A percentile compares a stretch with the other conserved stretches of the same genome.
phyloP scores from a whole-genome alignment of 1,139 yeast genomes.

The Spencermartinsiella ligniputridi region DNA sequence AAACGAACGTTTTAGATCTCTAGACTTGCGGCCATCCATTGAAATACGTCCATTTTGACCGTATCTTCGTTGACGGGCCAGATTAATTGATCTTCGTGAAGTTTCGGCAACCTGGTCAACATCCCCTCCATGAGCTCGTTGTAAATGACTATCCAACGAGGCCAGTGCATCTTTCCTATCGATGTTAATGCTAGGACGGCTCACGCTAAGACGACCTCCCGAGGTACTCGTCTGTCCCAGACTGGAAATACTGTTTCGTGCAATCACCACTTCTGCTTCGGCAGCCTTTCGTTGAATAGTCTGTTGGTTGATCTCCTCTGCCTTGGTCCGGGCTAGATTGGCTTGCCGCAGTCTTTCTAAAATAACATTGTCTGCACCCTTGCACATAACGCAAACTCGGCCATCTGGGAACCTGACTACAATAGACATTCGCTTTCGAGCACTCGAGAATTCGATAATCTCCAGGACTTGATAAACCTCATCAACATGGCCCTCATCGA shows the following conservation, averaged over 20 bases:
- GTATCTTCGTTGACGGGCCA: slow-evolving; percentile 49
- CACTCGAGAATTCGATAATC: slow-evolving; percentile 77
- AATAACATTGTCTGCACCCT: slow-evolving; percentile 95
- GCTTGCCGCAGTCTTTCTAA: slow-evolving; percentile 62
- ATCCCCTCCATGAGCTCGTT: slow-evolving; percentile 47
- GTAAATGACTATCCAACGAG: slow-evolving; percentile 54
- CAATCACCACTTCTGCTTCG: slow-evolving; percentile 72
- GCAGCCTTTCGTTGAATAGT: slow-evolving; percentile 62
- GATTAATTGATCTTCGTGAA: slow-evolving; percentile 60
- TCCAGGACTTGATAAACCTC: slow-evolving; percentile 75
- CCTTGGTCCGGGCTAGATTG: slow-evolving; percentile 57
- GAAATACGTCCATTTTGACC: slow-evolving; percentile 54
- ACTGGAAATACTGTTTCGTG: slow-evolving; percentile 37
- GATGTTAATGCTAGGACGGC: slow-evolving; percentile 27
- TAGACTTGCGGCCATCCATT: slow-evolving; percentile 3
- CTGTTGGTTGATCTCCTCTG: slow-evolving; percentile 56
- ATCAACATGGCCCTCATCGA: slow-evolving; percentile 54
- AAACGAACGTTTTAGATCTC: slow-evolving; percentile 1
- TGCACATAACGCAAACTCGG: slow-evolving; percentile 74
- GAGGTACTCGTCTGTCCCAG: slow-evolving; percentile 6
- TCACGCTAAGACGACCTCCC: slow-evolving; percentile 18
- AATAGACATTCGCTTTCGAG: slow-evolving; percentile 93
- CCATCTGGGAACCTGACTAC: slow-evolving; percentile 74
- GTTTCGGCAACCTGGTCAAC: slow-evolving; percentile 54
- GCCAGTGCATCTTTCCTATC: slow-evolving; percentile 27